These are phyloP conservation scores for Colletotrichum zoysiae DNA, from an alignment of 2,329 filamentous ascomycete species.

Conservation along the genomic window DNA sequence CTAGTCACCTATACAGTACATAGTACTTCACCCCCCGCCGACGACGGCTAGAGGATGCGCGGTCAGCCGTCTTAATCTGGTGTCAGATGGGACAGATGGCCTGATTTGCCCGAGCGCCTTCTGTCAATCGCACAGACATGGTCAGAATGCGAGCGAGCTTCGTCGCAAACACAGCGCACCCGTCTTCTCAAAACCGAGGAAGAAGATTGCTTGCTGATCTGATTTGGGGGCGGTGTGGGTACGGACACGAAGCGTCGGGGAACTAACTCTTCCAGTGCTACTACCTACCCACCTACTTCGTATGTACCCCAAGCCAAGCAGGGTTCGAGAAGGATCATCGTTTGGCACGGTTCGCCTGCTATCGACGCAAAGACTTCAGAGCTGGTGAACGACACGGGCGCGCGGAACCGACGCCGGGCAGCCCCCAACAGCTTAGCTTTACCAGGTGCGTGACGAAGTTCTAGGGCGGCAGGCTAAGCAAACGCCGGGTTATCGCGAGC, in stretches of 20 bases:
- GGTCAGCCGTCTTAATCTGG: slow-evolving; percentile 2
- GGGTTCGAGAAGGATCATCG: neutral
- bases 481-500: slow-evolving; percentile 3
- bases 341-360: neutral
- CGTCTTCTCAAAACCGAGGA: neutral
- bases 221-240: neutral
- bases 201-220: neutral
- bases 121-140: slow-evolving; percentile 20
- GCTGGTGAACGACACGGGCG: neutral
- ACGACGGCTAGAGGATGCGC: slow-evolving; percentile 4
- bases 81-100: slow-evolving; percentile 22
- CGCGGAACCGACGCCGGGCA: slow-evolving; percentile 3
- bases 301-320: too few relatives aligned
- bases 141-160: slow-evolving; percentile 9
- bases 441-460: slow-evolving; percentile 17
- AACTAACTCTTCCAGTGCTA: neutral
- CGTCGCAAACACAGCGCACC: neutral
- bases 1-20: neutral
- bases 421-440: slow-evolving; percentile 17
- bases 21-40: slow-evolving; percentile 9
- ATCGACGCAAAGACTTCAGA: neutral
- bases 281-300: too few relatives aligned
- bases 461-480: slow-evolving; percentile 5
- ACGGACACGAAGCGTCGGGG: neutral
- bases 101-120: slow-evolving; percentile 30